Conservation (phyloP, 2,329 filamentous ascomycete species). For the Botrytis galanthina region DNA sequence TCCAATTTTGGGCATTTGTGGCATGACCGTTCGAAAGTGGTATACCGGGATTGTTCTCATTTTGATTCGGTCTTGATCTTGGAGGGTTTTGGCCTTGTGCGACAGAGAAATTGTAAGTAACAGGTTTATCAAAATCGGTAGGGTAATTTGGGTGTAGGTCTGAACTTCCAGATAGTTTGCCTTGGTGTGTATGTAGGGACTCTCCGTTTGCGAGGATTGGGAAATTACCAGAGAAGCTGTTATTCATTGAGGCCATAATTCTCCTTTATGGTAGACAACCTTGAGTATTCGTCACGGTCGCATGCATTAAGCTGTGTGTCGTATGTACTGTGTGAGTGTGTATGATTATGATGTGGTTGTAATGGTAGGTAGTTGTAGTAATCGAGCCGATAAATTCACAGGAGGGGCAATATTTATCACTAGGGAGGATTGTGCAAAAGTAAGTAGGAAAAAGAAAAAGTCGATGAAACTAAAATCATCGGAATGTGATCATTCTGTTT, state of each 20-base stretch:
- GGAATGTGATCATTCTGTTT: neutral
- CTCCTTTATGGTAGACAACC: neutral
- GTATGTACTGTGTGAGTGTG: conserved; percentile 24
- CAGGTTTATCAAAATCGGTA: conserved; percentile 13
- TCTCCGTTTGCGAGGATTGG: conserved; percentile 20
- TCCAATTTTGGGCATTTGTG: conserved; percentile 39
- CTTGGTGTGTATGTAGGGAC: conserved; percentile 19
- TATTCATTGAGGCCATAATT: conserved; percentile 40
- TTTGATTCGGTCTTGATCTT: conserved; percentile 26
- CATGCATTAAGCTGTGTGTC: conserved; percentile 32
- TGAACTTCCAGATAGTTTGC: conserved; percentile 22
- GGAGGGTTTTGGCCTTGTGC: conserved; percentile 33
- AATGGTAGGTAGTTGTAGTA: conserved; percentile 7
- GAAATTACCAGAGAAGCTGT: conserved; percentile 38
- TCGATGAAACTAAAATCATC: neutral
- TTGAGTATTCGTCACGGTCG: conserved; percentile 25
- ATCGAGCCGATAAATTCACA: conserved; percentile 21
- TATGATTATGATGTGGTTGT: neutral
- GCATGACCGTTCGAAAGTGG: conserved; percentile 13
- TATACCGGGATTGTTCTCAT: conserved; percentile 3
- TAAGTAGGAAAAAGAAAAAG: neutral
- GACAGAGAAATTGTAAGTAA: conserved; percentile 17
- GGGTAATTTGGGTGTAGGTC: conserved; percentile 25
- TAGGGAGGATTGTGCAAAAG: neutral
- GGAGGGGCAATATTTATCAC: conserved; percentile 16